A percentile compares a stretch with the other conserved stretches of the same genome.
phyloP scores from a whole-genome alignment of 2,329 filamentous ascomycete genomes.

The Neocatenulostroma microsporum region DNA sequence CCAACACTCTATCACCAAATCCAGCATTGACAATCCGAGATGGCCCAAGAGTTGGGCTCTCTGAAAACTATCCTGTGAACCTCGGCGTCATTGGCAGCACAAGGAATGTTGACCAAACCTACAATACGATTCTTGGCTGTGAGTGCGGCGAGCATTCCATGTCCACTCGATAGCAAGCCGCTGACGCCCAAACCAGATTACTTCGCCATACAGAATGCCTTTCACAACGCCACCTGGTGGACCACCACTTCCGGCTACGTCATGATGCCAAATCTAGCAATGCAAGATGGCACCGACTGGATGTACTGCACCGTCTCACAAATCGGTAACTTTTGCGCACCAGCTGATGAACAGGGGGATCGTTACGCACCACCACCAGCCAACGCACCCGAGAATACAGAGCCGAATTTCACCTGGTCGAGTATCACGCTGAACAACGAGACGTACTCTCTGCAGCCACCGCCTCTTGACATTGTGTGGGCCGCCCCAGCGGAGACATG shows the following conservation, averaged over 20 bases:
- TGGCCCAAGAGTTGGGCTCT: not conserved
- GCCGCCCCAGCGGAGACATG: not conserved
- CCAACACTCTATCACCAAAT: not conserved
- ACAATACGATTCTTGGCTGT: conserved; percentile 1
- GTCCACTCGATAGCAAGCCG: not conserved
- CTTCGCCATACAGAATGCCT: conserved; percentile 1
- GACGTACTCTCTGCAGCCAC: conserved; percentile 2
- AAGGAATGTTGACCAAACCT: not conserved
- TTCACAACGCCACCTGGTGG: not conserved
- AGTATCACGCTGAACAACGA: conserved; percentile 4
- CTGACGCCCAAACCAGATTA: not conserved
- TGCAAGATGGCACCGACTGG: not conserved
- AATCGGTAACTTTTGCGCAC: not conserved
- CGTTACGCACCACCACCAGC: not conserved
- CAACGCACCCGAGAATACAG: not conserved
- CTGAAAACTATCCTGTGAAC: not conserved
- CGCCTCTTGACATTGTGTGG: conserved; percentile 2
- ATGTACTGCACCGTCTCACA: conserved; percentile 3
- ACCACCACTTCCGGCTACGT: not conserved
- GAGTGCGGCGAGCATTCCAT: not conserved
- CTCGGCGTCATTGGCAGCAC: not conserved
- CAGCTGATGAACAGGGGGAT: not conserved
- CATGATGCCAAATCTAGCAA: not conserved
- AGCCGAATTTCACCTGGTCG: not conserved
- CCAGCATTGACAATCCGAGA: not conserved